phyloP scores from a whole-genome alignment of 345 rosid genomes.

The Brassica incana region DNA sequence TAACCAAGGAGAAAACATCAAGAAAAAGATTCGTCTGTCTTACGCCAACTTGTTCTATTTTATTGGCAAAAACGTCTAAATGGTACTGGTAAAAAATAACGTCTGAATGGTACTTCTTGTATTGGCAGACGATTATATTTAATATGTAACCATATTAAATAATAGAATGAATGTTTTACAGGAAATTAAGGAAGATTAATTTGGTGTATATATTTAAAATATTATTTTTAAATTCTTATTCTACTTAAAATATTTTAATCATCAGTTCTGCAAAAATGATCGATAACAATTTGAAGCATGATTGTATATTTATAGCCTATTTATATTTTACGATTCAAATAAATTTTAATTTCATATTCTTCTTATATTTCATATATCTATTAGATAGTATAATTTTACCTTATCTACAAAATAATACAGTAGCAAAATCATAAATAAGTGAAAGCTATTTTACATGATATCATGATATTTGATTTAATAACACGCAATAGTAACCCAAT shows the following conservation, averaged over 20 bases:
- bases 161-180: background rate
- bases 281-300: background rate
- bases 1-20: slow-evolving; percentile 44
- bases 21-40: slow-evolving; percentile 43
- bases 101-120: slow-evolving; percentile 24
- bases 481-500: background rate
- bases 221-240: background rate
- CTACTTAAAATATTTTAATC: background rate
- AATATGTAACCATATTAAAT: background rate
- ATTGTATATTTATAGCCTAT: background rate
- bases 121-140: slow-evolving; percentile 4
- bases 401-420: background rate
- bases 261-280: background rate
- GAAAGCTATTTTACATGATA: background rate
- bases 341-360: background rate
- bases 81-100: slow-evolving; percentile 18
- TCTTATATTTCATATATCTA: background rate
- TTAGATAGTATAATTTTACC: background rate
- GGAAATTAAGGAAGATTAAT: background rate
- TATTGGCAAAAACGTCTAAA: slow-evolving; percentile 26
- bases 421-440: background rate
- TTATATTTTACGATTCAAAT: background rate
- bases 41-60: slow-evolving; percentile 37
- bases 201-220: background rate
- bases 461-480: background rate